Base-by-base conservation (phyloP, 2,329 filamentous ascomycete genomes). In the Pseudogymnoascus sp. region DNA sequence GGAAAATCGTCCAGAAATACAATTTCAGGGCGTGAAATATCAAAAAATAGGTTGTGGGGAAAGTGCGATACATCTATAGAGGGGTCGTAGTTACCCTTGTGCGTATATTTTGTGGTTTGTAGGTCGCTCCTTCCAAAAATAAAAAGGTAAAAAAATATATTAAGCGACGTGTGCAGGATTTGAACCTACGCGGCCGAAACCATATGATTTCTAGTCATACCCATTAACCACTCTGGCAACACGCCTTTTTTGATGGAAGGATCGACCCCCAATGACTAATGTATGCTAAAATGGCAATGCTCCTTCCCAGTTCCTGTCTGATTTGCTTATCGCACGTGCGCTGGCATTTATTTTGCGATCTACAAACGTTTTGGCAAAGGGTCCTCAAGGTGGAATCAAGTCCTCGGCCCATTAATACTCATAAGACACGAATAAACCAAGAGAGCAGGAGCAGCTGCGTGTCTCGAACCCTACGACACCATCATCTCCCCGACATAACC, bases 251-350 rank as follows among this genome's bases (percentile, higher is more conserved):
- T 14, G 14, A 14, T 37, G 37, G 5, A 38, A 38, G 37, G 37
- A 38, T 1, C 4, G 11, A 14, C 2, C 33, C 14, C 14, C 33
- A 37, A 5, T 3, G 12, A 6, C 5, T 37, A 14, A 14, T 37
- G 19, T 19, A 19, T 19, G 19, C 19, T 19, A 2, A 2, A 19
- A 19, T 19, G 19, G 19, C 1, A 19, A 19, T 19, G 19, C 19
- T 28, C 26, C 26, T 28, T 7, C 26, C 26, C 19, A 19, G 26
- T 28, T 28, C 26, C 26, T 7, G 6, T 28, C 6, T 28, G 19
- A 19, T 41, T 56, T 33, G 50, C 50, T 56, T 56, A 56, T 56
- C 50, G 28, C 50, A 56, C 50, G 50, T 56, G 50, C 50, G 28
- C n/a, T 11, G 10, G 12, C 19, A 33, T 56, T 56, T 33, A 56